Evolutionary conservation across 257 asterid species (phyloP), one percentile per base, ranked within the genome.

Genomic region (Nicotiana tomentosiformis): DNA sequence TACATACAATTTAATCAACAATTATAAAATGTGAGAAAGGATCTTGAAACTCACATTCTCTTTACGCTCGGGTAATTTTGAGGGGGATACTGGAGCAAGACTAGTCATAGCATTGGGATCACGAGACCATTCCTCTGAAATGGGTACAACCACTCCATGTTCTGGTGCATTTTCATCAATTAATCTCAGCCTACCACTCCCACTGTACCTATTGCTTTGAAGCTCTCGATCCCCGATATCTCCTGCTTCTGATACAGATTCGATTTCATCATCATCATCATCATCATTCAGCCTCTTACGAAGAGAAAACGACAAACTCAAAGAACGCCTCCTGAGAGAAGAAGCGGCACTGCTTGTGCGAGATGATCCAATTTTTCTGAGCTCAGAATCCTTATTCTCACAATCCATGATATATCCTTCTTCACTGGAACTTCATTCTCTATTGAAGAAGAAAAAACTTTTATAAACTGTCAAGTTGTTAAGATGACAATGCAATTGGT

Each of bases 181-280:
- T 23, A 93, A 87, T 20, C 53, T 83, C 20, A 87, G 85, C 82
- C 91, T 86, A 46, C 92, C 87, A 82, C 97, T 90, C 66, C 77
- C 81, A 70, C 92, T 86, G 81, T 29, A 84, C 80, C 97, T 90
- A 18, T 78, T 88, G 88, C 97, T 87, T 60, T 86, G 88, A 83
- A 94, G 90, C 4, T 93, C 95, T 49, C 98, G 78, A 43, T 93
- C 97, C 32, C 99, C 98, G n/a, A 94, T 94, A 89, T 96, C 98
- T 65, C 99, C 98, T 7, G 95, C 95, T 88, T 93, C 98, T 0
- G 99, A 96, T 20, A 90, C 97, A 3, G 89, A 83, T 66, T 90
- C 95, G 17, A 82, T 87, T 43, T 43, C 49, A 80, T 91, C 98
- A 26, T 5, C 15, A 10, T 81, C 15, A 10, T 79, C 9, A 10